These are phyloP conservation scores for Diutina ranongensis DNA, from an alignment of 1,139 yeast species.

Conservation along the genomic window DNA sequence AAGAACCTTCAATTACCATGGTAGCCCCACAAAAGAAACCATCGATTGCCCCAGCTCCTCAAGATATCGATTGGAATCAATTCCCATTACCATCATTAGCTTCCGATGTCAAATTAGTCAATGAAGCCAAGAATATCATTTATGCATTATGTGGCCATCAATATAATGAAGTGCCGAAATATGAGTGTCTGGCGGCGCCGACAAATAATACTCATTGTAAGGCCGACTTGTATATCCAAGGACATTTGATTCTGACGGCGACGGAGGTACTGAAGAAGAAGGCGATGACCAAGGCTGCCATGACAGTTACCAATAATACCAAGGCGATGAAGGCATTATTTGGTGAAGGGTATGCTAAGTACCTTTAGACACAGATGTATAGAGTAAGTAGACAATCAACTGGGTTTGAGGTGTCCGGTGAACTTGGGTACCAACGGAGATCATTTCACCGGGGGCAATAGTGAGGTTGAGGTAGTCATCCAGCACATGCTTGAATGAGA, in stretches of 20 bases:
- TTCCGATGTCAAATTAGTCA: conserved; percentile 7
- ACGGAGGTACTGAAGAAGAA: conserved; percentile 32
- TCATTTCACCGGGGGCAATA: conserved; percentile 86
- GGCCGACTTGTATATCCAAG: conserved; percentile 28
- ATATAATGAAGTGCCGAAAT: conserved; percentile 30
- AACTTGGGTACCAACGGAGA: no score
- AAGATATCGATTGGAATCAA: conserved; percentile 7
- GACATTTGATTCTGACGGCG: conserved; percentile 25
- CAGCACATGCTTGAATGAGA: conserved; percentile 75
- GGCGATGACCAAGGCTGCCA: conserved; percentile 34
- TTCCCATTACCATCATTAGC: conserved; percentile 21
- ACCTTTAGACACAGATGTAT: neutral
- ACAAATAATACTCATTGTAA: conserved; percentile 16
- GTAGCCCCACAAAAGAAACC: conserved; percentile 7
- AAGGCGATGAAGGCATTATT: conserved; percentile 15
- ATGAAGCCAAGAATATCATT: conserved; percentile 26
- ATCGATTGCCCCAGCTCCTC: neutral
- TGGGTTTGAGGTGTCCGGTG: neutral
- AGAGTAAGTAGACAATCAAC: neutral
- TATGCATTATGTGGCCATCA: conserved; percentile 32
- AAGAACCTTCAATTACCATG: conserved; percentile 43
- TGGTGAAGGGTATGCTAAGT: neutral
- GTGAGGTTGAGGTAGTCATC: conserved; percentile 81
- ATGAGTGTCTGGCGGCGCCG: conserved; percentile 20
- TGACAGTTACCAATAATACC: conserved; percentile 27